phyloP scores from a whole-genome alignment of 1,284 basidiomycete species.

The Hemileia vastatrix region DNA sequence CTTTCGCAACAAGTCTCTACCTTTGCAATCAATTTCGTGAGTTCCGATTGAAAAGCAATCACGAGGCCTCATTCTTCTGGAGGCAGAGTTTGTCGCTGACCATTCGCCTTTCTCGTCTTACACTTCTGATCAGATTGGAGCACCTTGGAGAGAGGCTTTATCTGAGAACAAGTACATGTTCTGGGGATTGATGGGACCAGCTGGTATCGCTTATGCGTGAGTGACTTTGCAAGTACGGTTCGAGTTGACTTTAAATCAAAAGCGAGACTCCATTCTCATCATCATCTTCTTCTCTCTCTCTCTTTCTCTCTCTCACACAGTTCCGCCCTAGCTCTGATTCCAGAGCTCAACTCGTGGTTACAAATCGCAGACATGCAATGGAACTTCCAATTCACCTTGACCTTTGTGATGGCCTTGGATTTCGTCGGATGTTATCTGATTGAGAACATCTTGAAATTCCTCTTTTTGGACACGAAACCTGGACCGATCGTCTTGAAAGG shows the following conservation, averaged over 20 bases:
- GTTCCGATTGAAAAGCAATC: no score
- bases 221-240: no score
- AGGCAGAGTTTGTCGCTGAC: no score
- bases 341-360: constrained; percentile 42
- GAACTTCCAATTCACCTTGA: constrained; percentile 30
- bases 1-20: constrained; percentile 38
- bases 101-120: no score
- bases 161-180: constrained; percentile 38
- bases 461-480: constrained; percentile 39
- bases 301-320: no score
- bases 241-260: no score
- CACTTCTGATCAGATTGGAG: constrained; percentile 33
- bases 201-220: no score
- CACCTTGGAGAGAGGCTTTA: constrained; percentile 38
- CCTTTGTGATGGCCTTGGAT: constrained; percentile 31
- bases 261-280: no score
- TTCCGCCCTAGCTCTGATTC: constrained; percentile 19
- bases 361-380: constrained; percentile 37
- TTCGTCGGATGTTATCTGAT: constrained; percentile 36
- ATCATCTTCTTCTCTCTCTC: no score
- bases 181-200: constrained; percentile 36
- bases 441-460: constrained; percentile 32
- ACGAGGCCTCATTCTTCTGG: no score
- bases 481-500: no score
- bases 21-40: constrained; percentile 40